A percentile compares a stretch with the other conserved stretches of the same genome.
phyloP scores from a whole-genome alignment of 805 yeast species.

The Lachancea quebecensis region DNA sequence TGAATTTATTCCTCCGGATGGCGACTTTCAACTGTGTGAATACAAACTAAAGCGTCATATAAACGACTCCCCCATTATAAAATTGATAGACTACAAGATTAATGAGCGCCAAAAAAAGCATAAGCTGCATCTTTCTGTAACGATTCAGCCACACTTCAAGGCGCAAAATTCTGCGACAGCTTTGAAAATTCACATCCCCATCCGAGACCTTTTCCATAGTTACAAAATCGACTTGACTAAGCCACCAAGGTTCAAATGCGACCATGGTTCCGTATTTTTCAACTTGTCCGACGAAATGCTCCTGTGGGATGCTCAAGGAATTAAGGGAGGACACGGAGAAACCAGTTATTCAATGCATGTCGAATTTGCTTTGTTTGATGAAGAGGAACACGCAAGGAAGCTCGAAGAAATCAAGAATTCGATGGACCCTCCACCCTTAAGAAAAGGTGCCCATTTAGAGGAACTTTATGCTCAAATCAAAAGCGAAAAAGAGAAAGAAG shows the following conservation, averaged over 20 bases:
- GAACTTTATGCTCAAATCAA: slow-evolving; percentile 30
- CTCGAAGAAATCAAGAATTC: slow-evolving; percentile 25
- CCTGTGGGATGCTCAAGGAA: slow-evolving; percentile 62
- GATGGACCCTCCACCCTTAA: slow-evolving; percentile 34
- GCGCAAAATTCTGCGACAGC: slow-evolving; percentile 31
- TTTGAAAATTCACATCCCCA: slow-evolving; percentile 28
- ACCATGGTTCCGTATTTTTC: slow-evolving; percentile 63
- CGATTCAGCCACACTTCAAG: slow-evolving; percentile 31
- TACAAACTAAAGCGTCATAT: slow-evolving; percentile 32
- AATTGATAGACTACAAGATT: slow-evolving; percentile 24
- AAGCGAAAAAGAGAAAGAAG: slow-evolving; percentile 14
- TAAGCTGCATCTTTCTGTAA: slow-evolving; percentile 19
- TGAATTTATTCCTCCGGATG: slow-evolving; percentile 86
- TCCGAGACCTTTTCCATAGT: slow-evolving; percentile 29
- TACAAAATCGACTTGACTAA: slow-evolving; percentile 38
- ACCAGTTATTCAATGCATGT: slow-evolving; percentile 48
- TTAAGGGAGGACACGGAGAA: slow-evolving; percentile 52
- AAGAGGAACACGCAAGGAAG: slow-evolving; percentile 18
- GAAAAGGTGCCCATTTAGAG: slow-evolving; percentile 29
- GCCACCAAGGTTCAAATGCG: slow-evolving; percentile 62
- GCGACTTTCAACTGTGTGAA: slow-evolving; percentile 55
- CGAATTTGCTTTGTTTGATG: slow-evolving; percentile 37
- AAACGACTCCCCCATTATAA: slow-evolving; percentile 34
- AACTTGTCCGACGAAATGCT: slow-evolving; percentile 63
- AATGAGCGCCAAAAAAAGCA: slow-evolving; percentile 14